Evolutionary conservation across 257 asterid species (phyloP).

Genomic region (Nicotiana sylvestris): DNA sequence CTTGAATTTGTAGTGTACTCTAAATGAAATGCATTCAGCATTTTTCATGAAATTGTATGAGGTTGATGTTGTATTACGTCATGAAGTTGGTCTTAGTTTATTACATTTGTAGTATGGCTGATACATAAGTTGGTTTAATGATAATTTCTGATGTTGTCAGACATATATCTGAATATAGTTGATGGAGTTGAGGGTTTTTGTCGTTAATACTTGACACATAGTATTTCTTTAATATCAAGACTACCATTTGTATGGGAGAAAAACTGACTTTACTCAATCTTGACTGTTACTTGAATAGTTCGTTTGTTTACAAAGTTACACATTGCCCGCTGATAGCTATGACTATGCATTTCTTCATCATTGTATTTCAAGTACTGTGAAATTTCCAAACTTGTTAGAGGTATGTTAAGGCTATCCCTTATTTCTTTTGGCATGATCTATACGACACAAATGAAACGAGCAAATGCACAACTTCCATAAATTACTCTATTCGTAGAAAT

Average conservation of each 20-base stretch:
- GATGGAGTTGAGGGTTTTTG: neutral
- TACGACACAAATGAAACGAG: too few relatives aligned
- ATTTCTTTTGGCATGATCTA: too few relatives aligned
- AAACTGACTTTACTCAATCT: neutral
- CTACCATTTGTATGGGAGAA: neutral
- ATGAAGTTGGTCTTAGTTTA: neutral
- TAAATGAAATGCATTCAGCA: neutral
- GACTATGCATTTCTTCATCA: too few relatives aligned
- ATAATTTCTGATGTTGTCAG: too few relatives aligned
- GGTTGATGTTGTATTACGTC: neutral
- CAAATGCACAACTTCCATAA: too few relatives aligned
- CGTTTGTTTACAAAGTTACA: too few relatives aligned
- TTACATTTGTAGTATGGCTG: neutral
- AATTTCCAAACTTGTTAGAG: too few relatives aligned
- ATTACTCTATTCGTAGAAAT: too few relatives aligned
- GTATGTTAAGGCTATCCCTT: too few relatives aligned
- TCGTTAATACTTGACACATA: neutral
- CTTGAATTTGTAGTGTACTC: neutral
- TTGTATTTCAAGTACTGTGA: too few relatives aligned
- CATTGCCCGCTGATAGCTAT: too few relatives aligned
- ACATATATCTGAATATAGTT: neutral
- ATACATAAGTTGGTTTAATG: neutral
- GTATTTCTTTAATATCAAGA: neutral
- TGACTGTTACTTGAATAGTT: neutral
- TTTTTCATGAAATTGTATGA: neutral